A percentile compares a stretch with the other conserved stretches of the same genome.
phyloP scores from a whole-genome alignment of 805 yeast species.

The Candida suzukii region DNA sequence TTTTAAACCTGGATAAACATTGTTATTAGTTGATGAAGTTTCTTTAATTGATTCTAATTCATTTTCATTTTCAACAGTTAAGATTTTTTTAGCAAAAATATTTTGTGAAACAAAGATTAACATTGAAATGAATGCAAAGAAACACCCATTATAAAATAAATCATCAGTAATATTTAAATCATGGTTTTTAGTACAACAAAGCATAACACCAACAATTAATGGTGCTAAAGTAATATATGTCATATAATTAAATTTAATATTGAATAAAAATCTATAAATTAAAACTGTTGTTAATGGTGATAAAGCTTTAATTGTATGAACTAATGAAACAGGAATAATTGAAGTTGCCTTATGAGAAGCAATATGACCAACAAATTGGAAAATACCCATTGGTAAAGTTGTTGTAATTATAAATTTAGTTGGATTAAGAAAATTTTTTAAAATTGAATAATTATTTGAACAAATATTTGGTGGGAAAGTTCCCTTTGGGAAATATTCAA shows the following conservation, averaged over 20 bases:
- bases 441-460: conserved; percentile 20
- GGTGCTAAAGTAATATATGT: conserved; percentile 81
- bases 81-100: conserved; percentile 68
- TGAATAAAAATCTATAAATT: conserved; percentile 60
- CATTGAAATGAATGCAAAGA: conserved; percentile 50
- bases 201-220: conserved; percentile 75
- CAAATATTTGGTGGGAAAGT: conserved; percentile 36
- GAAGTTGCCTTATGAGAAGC: conserved; percentile 90
- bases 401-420: conserved; percentile 44
- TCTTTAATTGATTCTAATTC: conserved; percentile 2
- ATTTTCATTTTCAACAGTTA: conserved; percentile 39
- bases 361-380: conserved; percentile 89
- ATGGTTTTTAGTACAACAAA: conserved; percentile 53
- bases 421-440: conserved; percentile 44
- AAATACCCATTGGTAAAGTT: conserved; percentile 90
- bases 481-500: conserved; percentile 37
- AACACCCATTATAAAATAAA: conserved; percentile 32
- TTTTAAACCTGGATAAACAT: no score
- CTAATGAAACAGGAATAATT: conserved; percentile 87
- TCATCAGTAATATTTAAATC: conserved; percentile 16
- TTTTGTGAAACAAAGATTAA: conserved; percentile 71
- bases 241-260: conserved; percentile 45
- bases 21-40: not conserved
- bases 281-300: conserved; percentile 85
- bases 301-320: conserved; percentile 88